Evolutionary conservation across 2,329 filamentous ascomycete genomes (phyloP), one percentile per base, ranked within the genome.

Genomic region (Neoscytalidium dimidiatum): DNA sequence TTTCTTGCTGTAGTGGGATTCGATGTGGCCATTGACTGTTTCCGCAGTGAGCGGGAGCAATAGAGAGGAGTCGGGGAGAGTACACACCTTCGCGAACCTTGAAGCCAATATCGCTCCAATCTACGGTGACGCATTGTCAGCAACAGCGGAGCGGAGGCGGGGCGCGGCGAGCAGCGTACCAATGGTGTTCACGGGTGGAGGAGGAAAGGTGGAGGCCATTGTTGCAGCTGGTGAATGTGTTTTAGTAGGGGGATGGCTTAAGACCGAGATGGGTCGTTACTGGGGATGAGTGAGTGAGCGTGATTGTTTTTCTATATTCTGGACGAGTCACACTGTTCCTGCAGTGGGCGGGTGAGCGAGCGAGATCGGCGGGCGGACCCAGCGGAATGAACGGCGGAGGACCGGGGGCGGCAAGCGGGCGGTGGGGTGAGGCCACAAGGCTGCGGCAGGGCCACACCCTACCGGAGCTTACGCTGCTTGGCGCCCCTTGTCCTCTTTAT

Each of bases 41-140:
- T 19, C n/a, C 8, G 13, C 35, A 31, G 49, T 61, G 52, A 60
- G 28, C n/a, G 5, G 17, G 14, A 43, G 29, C 13, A 13, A 23
- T 31, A 21, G 9, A 21, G 9, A 26, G 28, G 23, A 13, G n/a
- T n/a, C 26, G 14, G 4, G 7, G 51, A 48, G 29, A 43, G 53
- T 17, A 46, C 81, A 72, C 79, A 92, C 92, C 92, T 85, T 97
- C 93, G 70, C 92, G 91, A 71, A 97, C 90, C 74, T 89, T 89
- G 85, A 98, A 98, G 75, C 94, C 94, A 69, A 98, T 88, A 73
- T 97, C 90, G 77, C 86, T 87, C 94, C 94, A 98, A 84, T 98
- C 93, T 88, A 68, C 44, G 62, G 13, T 49, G 61, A 56, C 38
- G 38, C 38, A 56, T 52, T 44, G 35, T 48, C 28, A 57, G 58